Evolutionary conservation across 371 early-diverging fungal species (phyloP).

Genomic region (Rhizopus arrhizus): DNA sequence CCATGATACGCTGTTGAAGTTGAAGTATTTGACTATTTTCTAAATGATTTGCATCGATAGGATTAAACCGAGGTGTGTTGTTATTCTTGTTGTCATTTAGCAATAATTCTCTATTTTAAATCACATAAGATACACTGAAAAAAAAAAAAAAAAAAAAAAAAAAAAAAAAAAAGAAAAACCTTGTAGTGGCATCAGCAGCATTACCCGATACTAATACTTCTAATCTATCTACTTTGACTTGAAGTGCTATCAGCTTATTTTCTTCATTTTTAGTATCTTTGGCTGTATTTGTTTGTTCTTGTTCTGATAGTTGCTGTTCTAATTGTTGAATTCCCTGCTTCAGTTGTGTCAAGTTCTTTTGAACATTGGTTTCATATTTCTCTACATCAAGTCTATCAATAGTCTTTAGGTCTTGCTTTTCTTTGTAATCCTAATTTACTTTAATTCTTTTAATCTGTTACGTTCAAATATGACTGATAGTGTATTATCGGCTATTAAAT

Average conservation of each 20-base stretch:
- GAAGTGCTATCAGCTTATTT: slow-evolving; percentile 61
- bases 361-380: slow-evolving; percentile 59
- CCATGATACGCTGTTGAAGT: slow-evolving; percentile 75
- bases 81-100: slow-evolving; percentile 29
- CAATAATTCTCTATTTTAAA: slow-evolving; percentile 28
- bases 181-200: slow-evolving; percentile 51
- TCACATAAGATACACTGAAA: not conserved
- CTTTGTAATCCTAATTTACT: slow-evolving; percentile 20
- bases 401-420: not conserved
- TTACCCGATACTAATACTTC: slow-evolving; percentile 57
- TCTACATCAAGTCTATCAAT: slow-evolving; percentile 54
- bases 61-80: slow-evolving; percentile 42
- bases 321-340: slow-evolving; percentile 58
- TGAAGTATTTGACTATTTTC: slow-evolving; percentile 69
- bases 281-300: slow-evolving; percentile 50
- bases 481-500: slow-evolving; percentile 65
- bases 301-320: slow-evolving; percentile 62
- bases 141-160: slow-evolving; percentile 11
- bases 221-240: slow-evolving; percentile 63
- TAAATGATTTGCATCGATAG: slow-evolving; percentile 47
- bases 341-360: slow-evolving; percentile 58
- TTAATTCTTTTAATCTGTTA: slow-evolving; percentile 59
- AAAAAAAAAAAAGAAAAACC: slow-evolving; percentile 32
- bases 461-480: slow-evolving; percentile 63
- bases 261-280: slow-evolving; percentile 63